These are phyloP conservation scores for Cytospora leucostoma DNA, from an alignment of 2,329 filamentous ascomycete species.

Conservation along the genomic window DNA sequence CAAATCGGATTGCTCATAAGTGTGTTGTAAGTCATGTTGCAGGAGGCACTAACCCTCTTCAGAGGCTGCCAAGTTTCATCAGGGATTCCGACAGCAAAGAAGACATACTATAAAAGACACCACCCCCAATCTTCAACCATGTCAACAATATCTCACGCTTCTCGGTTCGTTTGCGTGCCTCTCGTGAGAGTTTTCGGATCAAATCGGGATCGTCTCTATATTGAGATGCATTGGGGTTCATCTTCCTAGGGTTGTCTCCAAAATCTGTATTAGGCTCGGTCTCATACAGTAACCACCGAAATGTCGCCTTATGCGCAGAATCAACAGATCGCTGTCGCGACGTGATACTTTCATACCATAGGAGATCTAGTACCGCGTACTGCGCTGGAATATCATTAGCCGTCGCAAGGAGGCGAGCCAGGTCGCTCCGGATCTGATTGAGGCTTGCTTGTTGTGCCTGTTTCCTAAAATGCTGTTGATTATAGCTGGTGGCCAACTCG, in stretches of 20 bases:
- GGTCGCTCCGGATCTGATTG: neutral
- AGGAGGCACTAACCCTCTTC: no score
- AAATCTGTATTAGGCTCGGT: no score
- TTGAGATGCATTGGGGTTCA: no score
- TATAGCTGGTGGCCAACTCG: neutral
- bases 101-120: neutral
- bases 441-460: neutral
- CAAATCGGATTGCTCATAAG: no score
- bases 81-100: no score
- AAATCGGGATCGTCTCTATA: neutral
- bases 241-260: no score
- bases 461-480: neutral
- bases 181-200: neutral
- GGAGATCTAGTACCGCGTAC: neutral
- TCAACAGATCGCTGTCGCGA: slow-evolving; percentile 4
- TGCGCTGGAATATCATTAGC: neutral
- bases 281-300: slow-evolving; percentile 6
- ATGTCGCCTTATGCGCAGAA: slow-evolving; percentile 1
- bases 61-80: no score
- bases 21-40: no score
- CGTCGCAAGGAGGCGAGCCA: neutral
- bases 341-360: neutral
- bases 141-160: neutral
- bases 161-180: neutral
- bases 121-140: neutral